Evolutionary conservation across 108 stramenopile species (phyloP), one percentile per base, ranked within the genome.

Genomic region (Cyclostephanos invisitatus): DNA sequence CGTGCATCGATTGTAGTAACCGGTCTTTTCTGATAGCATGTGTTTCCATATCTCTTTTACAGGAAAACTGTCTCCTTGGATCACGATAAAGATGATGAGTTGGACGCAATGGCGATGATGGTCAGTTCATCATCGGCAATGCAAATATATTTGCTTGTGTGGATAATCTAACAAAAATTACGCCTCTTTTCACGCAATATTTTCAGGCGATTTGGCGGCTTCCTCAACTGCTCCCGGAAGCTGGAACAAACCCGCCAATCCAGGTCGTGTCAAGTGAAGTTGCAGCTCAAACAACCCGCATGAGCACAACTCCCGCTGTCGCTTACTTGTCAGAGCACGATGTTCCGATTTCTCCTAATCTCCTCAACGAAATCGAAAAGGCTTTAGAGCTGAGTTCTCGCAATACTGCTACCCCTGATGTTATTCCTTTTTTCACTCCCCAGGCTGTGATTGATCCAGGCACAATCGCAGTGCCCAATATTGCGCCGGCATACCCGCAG

Each of bases 391-490:
- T 92, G 74, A 84, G 84, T 27, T 80, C 86, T 25, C 85, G 84
- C 37, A 81, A 85, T 53, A 86, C 83, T 40, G 62, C 78, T 5
- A 82, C 85, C 1, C 73, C 84, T 29, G 73, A 81, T 42, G 32
- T 68, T 7, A 95, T 95, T 74, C 93, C 93, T 27, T 92, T 91
- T 64, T 91, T 91, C 77, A 77, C 86, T 22, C 91, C 91, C 0
- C 84, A 84, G 38, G 82, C 64, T 59, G 74, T 77, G n/a, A 66
- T 68, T 1, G 74, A 85, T 12, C 68, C 80, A 48, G 36, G 72
- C 51, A 48, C 29, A 32, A 40, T 38, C 29, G 18, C 28, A 24
- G 21, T 71, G 29, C 69, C 63, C 35, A 44, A 35, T 47, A 38
- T 56, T 40, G 59, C 80, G 36, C 56, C 51, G 53, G 37, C 67